A percentile compares a stretch with the other conserved stretches of the same genome.
phyloP scores from a whole-genome alignment of 2,329 filamentous ascomycete species.

The Pestalotiopsis sp. region DNA sequence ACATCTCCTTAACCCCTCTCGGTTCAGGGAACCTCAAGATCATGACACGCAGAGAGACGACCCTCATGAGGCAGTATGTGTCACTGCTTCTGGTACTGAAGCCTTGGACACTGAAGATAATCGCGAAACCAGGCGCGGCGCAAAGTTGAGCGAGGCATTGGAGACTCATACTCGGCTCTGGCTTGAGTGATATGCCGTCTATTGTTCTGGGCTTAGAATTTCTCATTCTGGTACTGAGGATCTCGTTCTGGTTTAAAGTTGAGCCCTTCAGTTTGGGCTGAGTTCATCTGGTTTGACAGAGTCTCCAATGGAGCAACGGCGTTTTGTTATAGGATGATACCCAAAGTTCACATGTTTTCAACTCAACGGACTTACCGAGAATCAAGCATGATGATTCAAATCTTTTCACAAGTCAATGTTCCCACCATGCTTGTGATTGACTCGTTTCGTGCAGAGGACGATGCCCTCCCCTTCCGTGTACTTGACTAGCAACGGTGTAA shows the following conservation, averaged over 20 bases:
- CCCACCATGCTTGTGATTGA: no score
- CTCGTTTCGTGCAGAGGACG: no score
- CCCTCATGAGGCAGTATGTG: neutral
- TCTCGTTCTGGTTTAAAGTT: neutral
- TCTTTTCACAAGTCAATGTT: no score
- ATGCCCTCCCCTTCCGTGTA: no score
- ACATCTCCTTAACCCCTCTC: neutral
- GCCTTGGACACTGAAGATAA: neutral
- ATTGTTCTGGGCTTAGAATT: neutral
- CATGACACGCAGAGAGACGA: neutral
- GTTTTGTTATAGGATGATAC: neutral
- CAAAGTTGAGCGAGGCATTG: neutral
- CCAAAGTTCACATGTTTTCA: neutral
- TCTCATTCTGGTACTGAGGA: neutral
- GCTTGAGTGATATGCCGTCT: neutral
- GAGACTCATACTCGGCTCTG: neutral
- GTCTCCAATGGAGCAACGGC: neutral
- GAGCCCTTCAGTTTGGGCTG: neutral
- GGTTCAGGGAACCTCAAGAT: neutral
- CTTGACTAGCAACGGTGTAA: no score
- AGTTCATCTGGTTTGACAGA: neutral
- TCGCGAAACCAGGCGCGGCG: neutral
- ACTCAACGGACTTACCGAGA: no score
- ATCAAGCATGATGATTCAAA: no score
- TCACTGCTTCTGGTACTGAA: neutral